Evolutionary conservation across 495 filamentous ascomycete genomes (phyloP).

Genomic region (Penicillium salamii): DNA sequence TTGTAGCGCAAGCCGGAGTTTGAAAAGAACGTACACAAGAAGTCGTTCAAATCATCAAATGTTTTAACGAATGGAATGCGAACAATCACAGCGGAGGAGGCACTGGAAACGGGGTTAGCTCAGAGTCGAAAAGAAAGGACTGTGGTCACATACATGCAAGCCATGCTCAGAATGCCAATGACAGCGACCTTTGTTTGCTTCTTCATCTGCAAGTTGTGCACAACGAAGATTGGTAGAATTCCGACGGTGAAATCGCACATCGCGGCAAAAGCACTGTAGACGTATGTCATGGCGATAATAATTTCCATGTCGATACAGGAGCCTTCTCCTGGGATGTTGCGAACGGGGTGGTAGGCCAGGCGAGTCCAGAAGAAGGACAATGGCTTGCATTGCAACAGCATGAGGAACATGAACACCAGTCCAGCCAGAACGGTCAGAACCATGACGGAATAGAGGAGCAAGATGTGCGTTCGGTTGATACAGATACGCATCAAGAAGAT

Average conservation of each 20-base stretch:
- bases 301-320: slow-evolving; percentile 37
- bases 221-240: slow-evolving; percentile 37
- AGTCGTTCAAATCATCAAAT: slow-evolving; percentile 29
- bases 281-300: slow-evolving; percentile 38
- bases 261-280: slow-evolving; percentile 40
- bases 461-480: slow-evolving; percentile 30
- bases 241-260: slow-evolving; percentile 44
- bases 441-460: slow-evolving; percentile 39
- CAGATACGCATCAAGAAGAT: slow-evolving; percentile 49
- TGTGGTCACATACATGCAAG: slow-evolving; percentile 37
- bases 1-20: neutral
- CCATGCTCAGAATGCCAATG: slow-evolving; percentile 41
- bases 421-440: slow-evolving; percentile 31
- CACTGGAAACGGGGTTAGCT: slow-evolving; percentile 19
- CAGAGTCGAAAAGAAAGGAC: neutral
- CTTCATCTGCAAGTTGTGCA: slow-evolving; percentile 37
- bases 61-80: slow-evolving; percentile 40
- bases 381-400: slow-evolving; percentile 44
- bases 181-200: slow-evolving; percentile 37
- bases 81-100: slow-evolving; percentile 40
- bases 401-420: slow-evolving; percentile 39
- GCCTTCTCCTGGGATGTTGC: slow-evolving; percentile 13
- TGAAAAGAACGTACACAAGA: slow-evolving; percentile 32
- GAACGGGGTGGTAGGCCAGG: slow-evolving; percentile 19
- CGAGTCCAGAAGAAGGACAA: slow-evolving; percentile 40